These are phyloP conservation scores for Vigna angularis DNA, from an alignment of 306 rosid genomes.

Conservation along the genomic window DNA sequence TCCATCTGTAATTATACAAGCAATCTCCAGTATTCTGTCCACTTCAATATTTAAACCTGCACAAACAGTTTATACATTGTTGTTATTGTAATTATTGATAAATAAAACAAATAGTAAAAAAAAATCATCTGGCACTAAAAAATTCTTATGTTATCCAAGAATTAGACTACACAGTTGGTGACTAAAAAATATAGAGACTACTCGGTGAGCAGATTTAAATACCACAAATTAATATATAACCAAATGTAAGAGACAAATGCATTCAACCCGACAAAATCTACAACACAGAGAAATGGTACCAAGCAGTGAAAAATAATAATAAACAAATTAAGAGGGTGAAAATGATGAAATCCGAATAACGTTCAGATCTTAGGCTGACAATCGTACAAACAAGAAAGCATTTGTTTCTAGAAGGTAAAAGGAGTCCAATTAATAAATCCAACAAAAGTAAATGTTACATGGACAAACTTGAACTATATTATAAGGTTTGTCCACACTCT, in stretches of 20 bases:
- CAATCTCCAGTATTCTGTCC: conserved; percentile 94
- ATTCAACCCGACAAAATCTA: conserved; percentile 1
- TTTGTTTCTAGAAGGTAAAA: not conserved
- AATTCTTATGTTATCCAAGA: conserved; percentile 2
- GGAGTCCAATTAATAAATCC: not conserved
- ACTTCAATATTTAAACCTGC: conserved; percentile 87
- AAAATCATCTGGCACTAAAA: conserved; percentile 8
- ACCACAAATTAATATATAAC: not conserved
- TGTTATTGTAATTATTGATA: too few species aligned
- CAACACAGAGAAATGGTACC: conserved; percentile 13
- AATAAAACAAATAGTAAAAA: not conserved
- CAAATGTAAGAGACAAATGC: not conserved
- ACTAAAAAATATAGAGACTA: conserved; percentile 7
- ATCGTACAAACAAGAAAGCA: not conserved
- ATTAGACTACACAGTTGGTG: conserved; percentile 8
- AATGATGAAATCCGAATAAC: not conserved
- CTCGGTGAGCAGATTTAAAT: not conserved
- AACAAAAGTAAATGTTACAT: not conserved
- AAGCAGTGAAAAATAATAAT: not conserved
- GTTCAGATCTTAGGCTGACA: conserved; percentile 14
- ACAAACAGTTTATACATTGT: conserved; percentile 6
- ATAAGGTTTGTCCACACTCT: not conserved
- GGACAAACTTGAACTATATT: not conserved
- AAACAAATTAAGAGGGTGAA: not conserved
- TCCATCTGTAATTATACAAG: conserved; percentile 92